A percentile compares a stretch with the other conserved stretches of the same genome.
Evolutionary conservation across 306 rosid species (phyloP).

Genomic region (Cercis canadensis): DNA sequence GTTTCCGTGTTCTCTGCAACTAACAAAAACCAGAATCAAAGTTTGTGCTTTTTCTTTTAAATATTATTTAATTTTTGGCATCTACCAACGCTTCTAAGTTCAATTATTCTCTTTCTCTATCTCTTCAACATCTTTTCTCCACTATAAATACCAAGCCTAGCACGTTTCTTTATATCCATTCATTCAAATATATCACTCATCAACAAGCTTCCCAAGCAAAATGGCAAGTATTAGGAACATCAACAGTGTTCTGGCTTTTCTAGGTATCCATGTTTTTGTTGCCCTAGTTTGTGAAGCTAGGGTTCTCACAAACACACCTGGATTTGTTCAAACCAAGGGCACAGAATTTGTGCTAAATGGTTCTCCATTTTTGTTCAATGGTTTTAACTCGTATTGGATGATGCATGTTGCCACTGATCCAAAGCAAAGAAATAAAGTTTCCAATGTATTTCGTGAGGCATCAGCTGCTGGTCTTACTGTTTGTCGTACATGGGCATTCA

Average conservation of each 20-base stretch:
- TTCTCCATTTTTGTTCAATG: conserved; percentile 52
- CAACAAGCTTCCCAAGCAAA: neutral
- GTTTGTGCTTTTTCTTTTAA: conserved; percentile 3
- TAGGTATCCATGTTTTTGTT: conserved; percentile 12
- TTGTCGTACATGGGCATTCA: conserved; percentile 66
- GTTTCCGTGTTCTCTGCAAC: conserved; percentile 34
- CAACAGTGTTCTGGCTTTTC: neutral
- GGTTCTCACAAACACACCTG: neutral
- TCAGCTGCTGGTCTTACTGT: conserved; percentile 56
- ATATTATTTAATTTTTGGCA: conserved; percentile 26
- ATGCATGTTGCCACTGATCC: conserved; percentile 55
- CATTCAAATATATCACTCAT: neutral
- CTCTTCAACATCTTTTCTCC: neutral
- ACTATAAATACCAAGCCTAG: conserved; percentile 25
- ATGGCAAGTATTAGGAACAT: conserved; percentile 29
- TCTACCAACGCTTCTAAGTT: neutral
- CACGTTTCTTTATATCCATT: conserved; percentile 13
- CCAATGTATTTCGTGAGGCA: conserved; percentile 54
- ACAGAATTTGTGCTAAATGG: conserved; percentile 41
- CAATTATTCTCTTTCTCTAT: conserved; percentile 8
- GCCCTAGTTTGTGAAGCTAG: conserved; percentile 36
- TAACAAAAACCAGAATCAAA: conserved; percentile 1
- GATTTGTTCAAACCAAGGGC: conserved; percentile 47
- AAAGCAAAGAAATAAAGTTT: conserved; percentile 44
- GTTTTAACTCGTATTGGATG: conserved; percentile 72